These are phyloP conservation scores for Rhododendron simsii DNA, from an alignment of 148 eudicot genomes.

Conservation along the genomic window DNA sequence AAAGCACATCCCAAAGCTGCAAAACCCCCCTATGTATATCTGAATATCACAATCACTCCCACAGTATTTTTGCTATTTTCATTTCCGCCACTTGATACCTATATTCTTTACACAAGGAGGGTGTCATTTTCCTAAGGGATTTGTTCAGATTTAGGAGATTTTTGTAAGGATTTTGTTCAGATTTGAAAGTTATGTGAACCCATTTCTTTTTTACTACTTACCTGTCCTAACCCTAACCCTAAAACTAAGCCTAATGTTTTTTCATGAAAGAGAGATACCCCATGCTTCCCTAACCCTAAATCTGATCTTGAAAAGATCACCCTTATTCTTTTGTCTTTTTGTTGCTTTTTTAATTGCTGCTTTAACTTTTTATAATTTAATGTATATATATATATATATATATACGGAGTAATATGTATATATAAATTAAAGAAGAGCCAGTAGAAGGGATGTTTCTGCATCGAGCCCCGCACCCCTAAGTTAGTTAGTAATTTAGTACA, in stretches of 20 bases:
- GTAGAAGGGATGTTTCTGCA: neutral
- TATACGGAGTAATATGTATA: too few relatives aligned
- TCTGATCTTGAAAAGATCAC: neutral
- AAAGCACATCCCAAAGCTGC: neutral
- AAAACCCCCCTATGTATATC: neutral
- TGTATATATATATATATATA: too few relatives aligned
- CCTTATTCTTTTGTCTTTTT: neutral
- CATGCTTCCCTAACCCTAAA: neutral
- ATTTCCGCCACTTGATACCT: neutral
- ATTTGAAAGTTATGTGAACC: neutral
- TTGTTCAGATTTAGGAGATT: neutral
- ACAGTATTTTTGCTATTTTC: neutral
- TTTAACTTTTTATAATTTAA: neutral
- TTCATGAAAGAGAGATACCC: neutral
- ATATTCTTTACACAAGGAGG: neutral
- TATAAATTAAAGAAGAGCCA: neutral
- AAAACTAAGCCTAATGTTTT: neutral
- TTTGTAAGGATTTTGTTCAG: neutral
- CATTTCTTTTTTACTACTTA: neutral
- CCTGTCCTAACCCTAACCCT: neutral
- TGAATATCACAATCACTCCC: neutral
- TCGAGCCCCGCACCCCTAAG: neutral
- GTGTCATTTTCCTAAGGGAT: neutral
- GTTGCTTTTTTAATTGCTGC: neutral
- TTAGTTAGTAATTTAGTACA: neutral